Base-by-base conservation (phyloP, 495 filamentous ascomycete genomes). In the Talaromyces thailandensis region DNA sequence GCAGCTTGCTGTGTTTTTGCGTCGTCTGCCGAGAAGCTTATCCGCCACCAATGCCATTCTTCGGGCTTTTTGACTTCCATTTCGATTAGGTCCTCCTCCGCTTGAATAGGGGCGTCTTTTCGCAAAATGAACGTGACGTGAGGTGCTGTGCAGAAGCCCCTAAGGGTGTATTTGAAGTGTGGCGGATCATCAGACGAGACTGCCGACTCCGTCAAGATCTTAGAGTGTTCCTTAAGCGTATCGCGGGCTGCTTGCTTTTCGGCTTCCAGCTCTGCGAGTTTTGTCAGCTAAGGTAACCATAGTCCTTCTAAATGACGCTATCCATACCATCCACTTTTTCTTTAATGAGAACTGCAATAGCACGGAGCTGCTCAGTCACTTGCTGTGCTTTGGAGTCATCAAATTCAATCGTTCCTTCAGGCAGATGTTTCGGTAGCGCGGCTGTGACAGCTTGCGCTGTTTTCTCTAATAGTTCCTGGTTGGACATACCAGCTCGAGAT, bases 21-120 rank as follows among this genome's bases (percentile, higher is more conserved):
- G 63, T 82, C 79, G 16, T 78, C 77, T 23, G 70, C 66, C 2
- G 79, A 79, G 64, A 78, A 84, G 61, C 76, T 79, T 63, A 81
- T 74, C 18, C 80, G 81, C 82, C 81, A 84, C 82, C 81, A 84
- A 60, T 84, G 76, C 69, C 75, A 78, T 29, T 74, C 72, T 9
- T 66, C 53, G 14, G 32, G 23, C n/a, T 67, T 53, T 53, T 51
- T 58, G 23, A 45, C 59, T 32, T 24, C 25, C 59, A 70, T 68
- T n/a, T 66, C 25, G 32, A 73, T 65, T 68, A 73, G 67, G 40
- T 65, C 62, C 52, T 73, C 62, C 7, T 55, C 51, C 11, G 62
- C 29, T 4, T 35, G 53, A 37, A 35, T 58, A 9, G 9, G 18
- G 6, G 52, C 37, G 25, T 53, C 45, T 14, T 63, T 69, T n/a